Percentiles rank a stretch among this genome's conserved stretches.
Conservation (phyloP, 176 grass and related monocot species). For the sorghum (Sorghum bicolor) region DNA sequence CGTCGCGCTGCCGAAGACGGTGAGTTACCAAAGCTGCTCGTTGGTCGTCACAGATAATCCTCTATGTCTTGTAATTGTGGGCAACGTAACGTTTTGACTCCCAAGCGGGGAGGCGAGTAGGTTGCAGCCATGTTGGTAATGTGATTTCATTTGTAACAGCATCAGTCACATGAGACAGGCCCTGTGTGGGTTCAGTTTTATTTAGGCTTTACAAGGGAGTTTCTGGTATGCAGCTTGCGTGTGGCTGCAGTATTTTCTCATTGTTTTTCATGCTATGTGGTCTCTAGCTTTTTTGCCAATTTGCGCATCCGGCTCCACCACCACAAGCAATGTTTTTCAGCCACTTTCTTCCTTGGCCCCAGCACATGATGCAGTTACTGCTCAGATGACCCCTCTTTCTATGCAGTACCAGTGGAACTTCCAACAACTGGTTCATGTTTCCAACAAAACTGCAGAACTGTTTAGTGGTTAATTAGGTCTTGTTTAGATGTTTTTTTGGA, state of each 20-base stretch:
- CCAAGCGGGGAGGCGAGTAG: background rate
- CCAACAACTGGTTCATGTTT: background rate
- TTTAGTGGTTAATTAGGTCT: background rate
- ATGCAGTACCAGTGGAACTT: background rate
- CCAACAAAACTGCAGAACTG: background rate
- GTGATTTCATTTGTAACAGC: conserved; percentile 11
- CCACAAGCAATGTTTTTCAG: background rate
- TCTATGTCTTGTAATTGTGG: background rate
- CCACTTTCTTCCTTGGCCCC: conserved; percentile 8
- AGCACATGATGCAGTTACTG: background rate
- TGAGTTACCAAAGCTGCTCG: conserved; percentile 25
- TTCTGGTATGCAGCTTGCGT: background rate
- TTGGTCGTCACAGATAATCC: background rate
- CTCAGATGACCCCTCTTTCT: background rate
- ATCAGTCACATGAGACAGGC: background rate
- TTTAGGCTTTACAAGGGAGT: background rate
- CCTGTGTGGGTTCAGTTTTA: background rate
- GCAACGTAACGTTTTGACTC: background rate
- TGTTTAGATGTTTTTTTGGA: too few relatives aligned
- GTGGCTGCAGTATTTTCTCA: conserved; percentile 6
- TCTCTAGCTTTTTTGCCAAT: background rate
- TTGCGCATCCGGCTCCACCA: background rate
- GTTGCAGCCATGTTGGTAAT: background rate
- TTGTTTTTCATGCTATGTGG: background rate
- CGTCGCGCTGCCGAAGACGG: conserved; percentile 55